Percentiles rank a stretch among this genome's conserved stretches.
Evolutionary conservation across 1,139 yeast genomes (phyloP).

Genomic region (Yamadazyma aaseri): DNA sequence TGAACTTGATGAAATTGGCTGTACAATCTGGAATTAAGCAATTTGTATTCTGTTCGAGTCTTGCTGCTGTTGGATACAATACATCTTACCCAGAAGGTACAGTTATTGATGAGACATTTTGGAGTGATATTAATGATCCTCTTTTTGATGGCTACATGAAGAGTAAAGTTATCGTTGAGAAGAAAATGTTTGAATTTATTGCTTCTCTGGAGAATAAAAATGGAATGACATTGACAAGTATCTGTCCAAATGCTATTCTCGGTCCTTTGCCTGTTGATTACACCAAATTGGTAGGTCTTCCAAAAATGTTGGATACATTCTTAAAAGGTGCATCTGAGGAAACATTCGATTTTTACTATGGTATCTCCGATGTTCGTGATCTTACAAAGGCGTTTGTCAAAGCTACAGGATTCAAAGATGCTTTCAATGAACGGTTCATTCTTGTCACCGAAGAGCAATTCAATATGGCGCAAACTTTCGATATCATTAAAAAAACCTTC

Average conservation of each 20-base stretch:
- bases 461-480: neutral
- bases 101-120: constrained; percentile 7
- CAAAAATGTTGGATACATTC: neutral
- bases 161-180: constrained; percentile 15
- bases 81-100: constrained; percentile 6
- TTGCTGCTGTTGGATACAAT: constrained; percentile 16
- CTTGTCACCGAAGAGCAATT: constrained; percentile 5
- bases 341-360: constrained; percentile 1
- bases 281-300: constrained; percentile 5
- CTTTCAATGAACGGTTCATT: constrained; percentile 14
- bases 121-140: constrained; percentile 8
- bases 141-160: constrained; percentile 14
- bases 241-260: constrained; percentile 18
- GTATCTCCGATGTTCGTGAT: constrained; percentile 20
- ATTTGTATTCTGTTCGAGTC: constrained; percentile 22
- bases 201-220: constrained; percentile 9
- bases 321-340: constrained; percentile 1
- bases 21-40: constrained; percentile 18
- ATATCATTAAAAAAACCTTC: constrained; percentile 1
- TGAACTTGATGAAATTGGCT: constrained; percentile 12
- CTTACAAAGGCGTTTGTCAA: constrained; percentile 17
- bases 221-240: constrained; percentile 12
- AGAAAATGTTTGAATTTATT: constrained; percentile 16
- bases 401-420: constrained; percentile 12
- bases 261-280: constrained; percentile 17